Conservation (phyloP, 805 yeast genomes). For the Yarrowia keelungensis region DNA sequence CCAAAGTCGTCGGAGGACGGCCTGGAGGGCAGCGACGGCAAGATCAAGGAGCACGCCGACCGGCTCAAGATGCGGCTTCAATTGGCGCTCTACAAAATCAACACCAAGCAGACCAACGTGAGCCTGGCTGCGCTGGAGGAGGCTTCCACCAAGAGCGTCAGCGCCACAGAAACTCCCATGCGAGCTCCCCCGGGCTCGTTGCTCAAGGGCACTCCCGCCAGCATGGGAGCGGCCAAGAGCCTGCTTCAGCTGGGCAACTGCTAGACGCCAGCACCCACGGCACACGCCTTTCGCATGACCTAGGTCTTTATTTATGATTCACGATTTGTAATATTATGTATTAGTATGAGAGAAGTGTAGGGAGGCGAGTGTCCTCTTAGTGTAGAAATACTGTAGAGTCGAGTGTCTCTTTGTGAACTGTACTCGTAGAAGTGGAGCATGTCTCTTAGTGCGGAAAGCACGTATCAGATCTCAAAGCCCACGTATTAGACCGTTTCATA, state of each 20-base stretch:
- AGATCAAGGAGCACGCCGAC: slow-evolving; percentile 34
- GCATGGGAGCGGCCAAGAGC: slow-evolving; percentile 35
- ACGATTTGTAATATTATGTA: slow-evolving; percentile 37
- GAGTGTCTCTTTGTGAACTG: too few relatives aligned
- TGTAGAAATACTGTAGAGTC: too few relatives aligned
- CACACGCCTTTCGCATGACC: slow-evolving; percentile 14
- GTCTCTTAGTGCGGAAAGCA: too few relatives aligned
- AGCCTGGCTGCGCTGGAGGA: slow-evolving; percentile 19
- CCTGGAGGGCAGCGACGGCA: slow-evolving; percentile 18
- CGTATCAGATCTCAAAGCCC: background rate
- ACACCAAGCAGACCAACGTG: slow-evolving; percentile 36
- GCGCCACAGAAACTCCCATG: slow-evolving; percentile 30
- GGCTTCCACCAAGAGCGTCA: background rate
- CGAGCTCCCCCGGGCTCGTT: slow-evolving; percentile 31
- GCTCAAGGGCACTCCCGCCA: slow-evolving; percentile 36
- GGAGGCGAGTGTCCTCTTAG: too few relatives aligned
- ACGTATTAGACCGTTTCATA: too few relatives aligned
- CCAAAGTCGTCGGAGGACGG: slow-evolving; percentile 16
- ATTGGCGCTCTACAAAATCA: slow-evolving; percentile 38
- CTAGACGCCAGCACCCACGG: background rate
- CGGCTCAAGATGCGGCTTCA: slow-evolving; percentile 37
- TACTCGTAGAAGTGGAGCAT: too few relatives aligned
- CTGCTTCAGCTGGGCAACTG: slow-evolving; percentile 31
- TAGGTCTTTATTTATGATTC: slow-evolving; percentile 36
- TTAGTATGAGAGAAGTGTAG: background rate